Evolutionary conservation across 1,139 yeast genomes (phyloP).

Genomic region (Meyerozyma sp.): DNA sequence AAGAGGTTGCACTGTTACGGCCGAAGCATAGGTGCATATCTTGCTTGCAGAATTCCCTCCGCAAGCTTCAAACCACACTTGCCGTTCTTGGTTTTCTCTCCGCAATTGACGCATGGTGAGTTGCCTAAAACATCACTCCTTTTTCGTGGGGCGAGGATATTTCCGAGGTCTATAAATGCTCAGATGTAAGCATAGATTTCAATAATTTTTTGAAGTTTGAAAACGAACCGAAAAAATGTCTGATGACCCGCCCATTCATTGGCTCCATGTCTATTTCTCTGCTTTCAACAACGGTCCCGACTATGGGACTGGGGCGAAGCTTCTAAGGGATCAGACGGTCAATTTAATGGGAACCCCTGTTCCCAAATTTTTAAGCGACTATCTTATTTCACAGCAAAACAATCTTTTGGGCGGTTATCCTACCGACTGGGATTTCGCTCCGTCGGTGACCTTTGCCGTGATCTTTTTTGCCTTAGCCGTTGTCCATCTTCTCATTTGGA

Average conservation of each 20-base stretch:
- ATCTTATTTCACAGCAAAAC: constrained; percentile 37
- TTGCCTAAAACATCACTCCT: too few relatives aligned
- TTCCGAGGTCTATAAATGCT: too few relatives aligned
- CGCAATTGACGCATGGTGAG: too few relatives aligned
- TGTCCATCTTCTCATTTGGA: constrained; percentile 46
- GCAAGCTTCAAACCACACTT: too few relatives aligned
- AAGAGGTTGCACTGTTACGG: too few relatives aligned
- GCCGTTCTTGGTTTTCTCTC: too few relatives aligned
- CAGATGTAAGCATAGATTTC: too few relatives aligned
- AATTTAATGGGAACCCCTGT: constrained; percentile 23
- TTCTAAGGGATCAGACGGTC: constrained; percentile 25
- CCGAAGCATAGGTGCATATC: too few relatives aligned
- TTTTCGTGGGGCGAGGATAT: too few relatives aligned
- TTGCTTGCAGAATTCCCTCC: too few relatives aligned
- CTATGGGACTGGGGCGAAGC: constrained; percentile 45
- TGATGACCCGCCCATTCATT: background rate
- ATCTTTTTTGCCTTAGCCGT: constrained; percentile 45
- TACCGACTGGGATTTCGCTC: constrained; percentile 48
- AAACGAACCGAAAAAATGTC: too few relatives aligned
- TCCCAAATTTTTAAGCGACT: constrained; percentile 31
- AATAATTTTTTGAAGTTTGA: too few relatives aligned
- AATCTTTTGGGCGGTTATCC: constrained; percentile 70
- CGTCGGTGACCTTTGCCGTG: constrained; percentile 54
- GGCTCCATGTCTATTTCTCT: constrained; percentile 10
- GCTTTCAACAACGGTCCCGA: constrained; percentile 39